phyloP scores from a whole-genome alignment of 805 yeast genomes.

The Blastobotrys robertii region DNA sequence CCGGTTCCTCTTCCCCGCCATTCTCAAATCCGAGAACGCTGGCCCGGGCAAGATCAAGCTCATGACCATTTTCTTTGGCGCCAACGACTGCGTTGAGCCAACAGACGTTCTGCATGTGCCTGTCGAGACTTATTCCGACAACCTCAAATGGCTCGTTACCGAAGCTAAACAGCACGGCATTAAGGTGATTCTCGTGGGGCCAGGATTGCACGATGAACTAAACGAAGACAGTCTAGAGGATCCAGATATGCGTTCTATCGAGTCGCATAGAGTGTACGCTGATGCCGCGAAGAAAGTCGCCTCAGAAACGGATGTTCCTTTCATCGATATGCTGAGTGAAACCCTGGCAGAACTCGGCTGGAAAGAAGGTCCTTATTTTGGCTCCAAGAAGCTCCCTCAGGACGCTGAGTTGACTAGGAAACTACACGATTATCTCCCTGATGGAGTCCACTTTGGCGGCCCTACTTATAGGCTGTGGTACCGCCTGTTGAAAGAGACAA shows the following conservation, averaged over 20 bases:
- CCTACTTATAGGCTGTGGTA: no score
- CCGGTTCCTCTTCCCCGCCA: conserved; percentile 35
- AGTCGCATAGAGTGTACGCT: conserved; percentile 39
- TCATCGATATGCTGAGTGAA: conserved; percentile 25
- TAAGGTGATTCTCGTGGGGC: no score
- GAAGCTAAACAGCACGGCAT: no score
- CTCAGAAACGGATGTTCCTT: conserved; percentile 38
- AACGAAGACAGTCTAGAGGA: no score
- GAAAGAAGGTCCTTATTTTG: no score
- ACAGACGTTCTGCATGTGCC: conserved; percentile 38
- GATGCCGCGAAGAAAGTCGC: conserved; percentile 42
- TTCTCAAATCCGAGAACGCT: conserved; percentile 41
- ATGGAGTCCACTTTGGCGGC: no score
- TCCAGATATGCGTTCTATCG: conserved; percentile 32
- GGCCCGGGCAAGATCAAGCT: conserved; percentile 26
- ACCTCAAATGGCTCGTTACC: conserved; percentile 27
- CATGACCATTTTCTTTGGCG: conserved; percentile 54
- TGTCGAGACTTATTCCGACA: conserved; percentile 38
- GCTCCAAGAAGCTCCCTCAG: no score
- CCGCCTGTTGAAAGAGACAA: no score
- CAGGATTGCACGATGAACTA: no score
- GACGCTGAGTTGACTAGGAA: no score
- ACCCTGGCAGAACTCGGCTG: no score
- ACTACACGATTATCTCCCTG: no score
- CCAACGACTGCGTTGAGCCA: conserved; percentile 55